A percentile compares a stretch with the other conserved stretches of the same genome.
phyloP scores from a whole-genome alignment of 768 basidiomycete species.

The Punctularia strigosozonata region DNA sequence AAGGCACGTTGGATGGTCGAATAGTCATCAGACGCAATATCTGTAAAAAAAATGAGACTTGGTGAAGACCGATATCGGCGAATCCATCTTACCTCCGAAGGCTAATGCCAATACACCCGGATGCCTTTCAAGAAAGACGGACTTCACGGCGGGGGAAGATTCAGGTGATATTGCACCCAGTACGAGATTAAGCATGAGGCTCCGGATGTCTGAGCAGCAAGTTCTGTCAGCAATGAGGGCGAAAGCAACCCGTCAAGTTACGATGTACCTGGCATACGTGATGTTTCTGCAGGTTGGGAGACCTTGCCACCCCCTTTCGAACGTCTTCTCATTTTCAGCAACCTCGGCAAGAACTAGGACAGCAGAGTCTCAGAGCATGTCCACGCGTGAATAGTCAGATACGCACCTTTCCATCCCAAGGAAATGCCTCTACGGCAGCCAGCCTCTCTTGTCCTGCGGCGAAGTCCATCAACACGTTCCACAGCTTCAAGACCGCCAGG shows the following conservation, averaged over 20 bases:
- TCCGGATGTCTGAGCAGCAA: constrained; percentile 55
- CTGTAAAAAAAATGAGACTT: no score
- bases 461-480: constrained; percentile 48
- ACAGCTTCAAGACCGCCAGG: constrained; percentile 53
- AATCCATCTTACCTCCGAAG: constrained; percentile 64
- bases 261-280: constrained; percentile 47
- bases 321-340: constrained; percentile 62
- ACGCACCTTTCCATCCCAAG: constrained; percentile 68
- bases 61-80: no score
- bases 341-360: constrained; percentile 47
- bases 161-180: constrained; percentile 55
- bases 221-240: neutral
- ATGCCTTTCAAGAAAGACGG: constrained; percentile 59
- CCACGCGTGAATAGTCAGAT: neutral
- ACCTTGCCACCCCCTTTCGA: no score
- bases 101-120: constrained; percentile 50
- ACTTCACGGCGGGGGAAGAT: constrained; percentile 40
- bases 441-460: constrained; percentile 57
- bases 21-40: no score
- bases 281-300: constrained; percentile 25
- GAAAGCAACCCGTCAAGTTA: neutral
- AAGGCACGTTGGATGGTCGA: constrained; percentile 48
- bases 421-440: constrained; percentile 52
- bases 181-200: constrained; percentile 60
- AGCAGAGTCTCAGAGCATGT: constrained; percentile 4